phyloP scores from a whole-genome alignment of 2,329 filamentous ascomycete genomes.

The Neurospora crassa region DNA sequence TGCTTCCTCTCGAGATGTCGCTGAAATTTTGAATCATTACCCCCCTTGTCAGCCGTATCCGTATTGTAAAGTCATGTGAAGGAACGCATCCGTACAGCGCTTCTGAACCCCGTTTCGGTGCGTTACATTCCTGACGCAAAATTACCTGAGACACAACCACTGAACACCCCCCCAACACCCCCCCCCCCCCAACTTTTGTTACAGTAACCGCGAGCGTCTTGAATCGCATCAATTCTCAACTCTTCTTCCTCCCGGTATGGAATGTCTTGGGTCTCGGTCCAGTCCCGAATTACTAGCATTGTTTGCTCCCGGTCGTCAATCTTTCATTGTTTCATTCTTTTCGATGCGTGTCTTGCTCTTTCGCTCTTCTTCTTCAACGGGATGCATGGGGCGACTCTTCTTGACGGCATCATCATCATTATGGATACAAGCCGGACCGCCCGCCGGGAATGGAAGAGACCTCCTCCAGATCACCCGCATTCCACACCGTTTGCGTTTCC shows the following conservation, averaged over 20 bases:
- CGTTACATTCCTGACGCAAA: background rate
- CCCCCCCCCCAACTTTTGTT: background rate
- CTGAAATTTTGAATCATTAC: background rate
- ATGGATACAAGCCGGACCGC: background rate
- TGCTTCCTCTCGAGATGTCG: background rate
- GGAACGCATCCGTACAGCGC: background rate
- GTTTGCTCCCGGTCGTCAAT: background rate
- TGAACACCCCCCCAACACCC: background rate
- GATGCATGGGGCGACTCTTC: background rate
- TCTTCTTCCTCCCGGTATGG: background rate
- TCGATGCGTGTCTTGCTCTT: background rate
- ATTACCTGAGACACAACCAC: background rate
- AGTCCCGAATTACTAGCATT: background rate
- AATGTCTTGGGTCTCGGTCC: background rate
- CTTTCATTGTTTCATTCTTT: background rate
- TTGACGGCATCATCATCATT: constrained; percentile 2
- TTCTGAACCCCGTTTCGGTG: background rate
- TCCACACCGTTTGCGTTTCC: background rate
- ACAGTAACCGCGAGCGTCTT: background rate
- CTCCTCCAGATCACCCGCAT: background rate
- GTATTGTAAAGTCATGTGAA: background rate
- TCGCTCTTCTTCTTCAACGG: background rate
- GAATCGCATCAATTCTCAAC: background rate
- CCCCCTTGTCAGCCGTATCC: background rate
- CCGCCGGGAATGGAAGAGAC: background rate